These are phyloP conservation scores for Oryza punctata DNA, from an alignment of 176 grass and related monocot genomes.

Conservation along the genomic window DNA sequence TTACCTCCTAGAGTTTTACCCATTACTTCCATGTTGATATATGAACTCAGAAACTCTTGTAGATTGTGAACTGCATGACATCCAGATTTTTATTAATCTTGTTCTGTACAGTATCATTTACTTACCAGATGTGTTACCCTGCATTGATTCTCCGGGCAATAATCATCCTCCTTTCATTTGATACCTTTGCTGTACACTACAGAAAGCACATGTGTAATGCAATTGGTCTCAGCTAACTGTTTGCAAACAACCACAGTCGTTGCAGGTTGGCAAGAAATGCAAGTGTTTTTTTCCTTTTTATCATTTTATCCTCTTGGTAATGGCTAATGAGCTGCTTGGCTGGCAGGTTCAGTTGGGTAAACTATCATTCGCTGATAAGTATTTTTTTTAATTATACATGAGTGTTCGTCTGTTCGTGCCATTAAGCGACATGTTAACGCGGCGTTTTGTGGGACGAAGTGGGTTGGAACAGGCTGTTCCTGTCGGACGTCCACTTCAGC, in stretches of 20 bases:
- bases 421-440: slow-evolving; percentile 32
- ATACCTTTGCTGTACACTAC: background rate
- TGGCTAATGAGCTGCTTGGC: background rate
- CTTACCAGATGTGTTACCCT: background rate
- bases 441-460: slow-evolving; percentile 18
- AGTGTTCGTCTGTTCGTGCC: background rate
- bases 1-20: slow-evolving; percentile 56
- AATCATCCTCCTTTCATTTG: background rate
- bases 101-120: slow-evolving; percentile 38
- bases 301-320: background rate
- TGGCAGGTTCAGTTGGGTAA: slow-evolving; percentile 24
- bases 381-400: background rate
- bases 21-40: slow-evolving; percentile 61
- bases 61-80: slow-evolving; percentile 35
- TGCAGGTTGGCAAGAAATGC: slow-evolving; percentile 16
- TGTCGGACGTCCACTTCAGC: slow-evolving; percentile 38
- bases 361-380: background rate
- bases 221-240: background rate
- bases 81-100: slow-evolving; percentile 9
- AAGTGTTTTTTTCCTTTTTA: background rate
- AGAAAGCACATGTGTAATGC: background rate
- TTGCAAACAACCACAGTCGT: background rate
- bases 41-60: slow-evolving; percentile 59
- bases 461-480: slow-evolving; percentile 46
- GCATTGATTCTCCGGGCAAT: background rate